These are phyloP conservation scores for Penicillium antarcticum DNA, from an alignment of 495 filamentous ascomycete species.

Conservation along the genomic window DNA sequence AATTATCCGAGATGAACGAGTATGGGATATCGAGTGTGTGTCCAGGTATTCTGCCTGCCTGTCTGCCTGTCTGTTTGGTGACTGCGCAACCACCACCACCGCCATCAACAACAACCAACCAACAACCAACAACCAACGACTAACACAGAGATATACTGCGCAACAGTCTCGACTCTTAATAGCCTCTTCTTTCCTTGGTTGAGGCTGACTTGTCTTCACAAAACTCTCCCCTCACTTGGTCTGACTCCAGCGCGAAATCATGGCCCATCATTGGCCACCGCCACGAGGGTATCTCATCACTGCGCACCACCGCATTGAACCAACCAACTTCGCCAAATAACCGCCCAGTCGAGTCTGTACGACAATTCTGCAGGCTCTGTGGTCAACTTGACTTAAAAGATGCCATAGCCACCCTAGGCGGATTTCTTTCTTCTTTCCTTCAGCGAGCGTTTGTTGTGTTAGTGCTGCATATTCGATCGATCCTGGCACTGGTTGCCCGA, in stretches of 20 bases:
- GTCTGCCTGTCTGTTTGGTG: no score
- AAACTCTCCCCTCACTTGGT: slow-evolving; percentile 5
- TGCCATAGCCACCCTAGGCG: slow-evolving; percentile 36
- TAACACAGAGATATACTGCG: no score
- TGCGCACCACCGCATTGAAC: slow-evolving; percentile 7
- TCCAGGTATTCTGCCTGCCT: no score
- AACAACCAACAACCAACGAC: no score
- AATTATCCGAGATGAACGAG: no score
- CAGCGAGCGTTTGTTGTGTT: slow-evolving; percentile 72
- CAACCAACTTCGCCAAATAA: slow-evolving; percentile 19
- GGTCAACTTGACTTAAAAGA: slow-evolving; percentile 27
- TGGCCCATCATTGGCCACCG: slow-evolving; percentile 3
- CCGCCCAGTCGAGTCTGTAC: slow-evolving; percentile 13
- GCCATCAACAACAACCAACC: no score
- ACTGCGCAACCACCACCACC: no score
- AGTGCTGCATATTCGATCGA: slow-evolving; percentile 57
- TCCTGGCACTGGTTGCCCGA: slow-evolving; percentile 48
- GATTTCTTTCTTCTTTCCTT: slow-evolving; percentile 54
- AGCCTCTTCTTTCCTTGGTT: neutral
- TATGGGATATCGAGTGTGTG: no score
- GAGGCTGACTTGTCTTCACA: neutral
- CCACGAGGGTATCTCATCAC: slow-evolving; percentile 11
- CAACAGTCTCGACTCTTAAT: no score
- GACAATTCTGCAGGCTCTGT: neutral
- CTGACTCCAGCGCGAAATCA: slow-evolving; percentile 14